These are phyloP conservation scores for Neocatenulostroma microsporum DNA, from an alignment of 2,329 filamentous ascomycete species.

Conservation along the genomic window DNA sequence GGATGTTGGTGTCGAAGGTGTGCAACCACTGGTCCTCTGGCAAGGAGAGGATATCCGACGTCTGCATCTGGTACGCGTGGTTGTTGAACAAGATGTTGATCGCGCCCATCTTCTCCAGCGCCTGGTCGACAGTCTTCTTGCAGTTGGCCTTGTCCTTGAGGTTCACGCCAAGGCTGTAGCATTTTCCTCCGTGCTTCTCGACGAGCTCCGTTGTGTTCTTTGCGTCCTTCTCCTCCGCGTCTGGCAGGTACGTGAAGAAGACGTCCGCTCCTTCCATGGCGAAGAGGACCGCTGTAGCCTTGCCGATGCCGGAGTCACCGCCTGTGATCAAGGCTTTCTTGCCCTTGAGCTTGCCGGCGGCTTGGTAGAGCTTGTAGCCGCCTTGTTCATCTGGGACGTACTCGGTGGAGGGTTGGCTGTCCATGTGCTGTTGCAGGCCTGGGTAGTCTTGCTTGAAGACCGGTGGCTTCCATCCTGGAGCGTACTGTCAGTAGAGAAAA, in stretches of 20 bases:
- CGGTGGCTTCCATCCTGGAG: conserved; percentile 13
- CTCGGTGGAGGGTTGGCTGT: conserved; percentile 53
- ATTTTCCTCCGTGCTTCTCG: conserved; percentile 58
- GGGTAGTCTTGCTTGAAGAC: conserved; percentile 44
- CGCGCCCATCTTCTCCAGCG: conserved; percentile 55
- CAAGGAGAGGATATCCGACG: conserved; percentile 62
- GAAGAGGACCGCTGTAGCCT: conserved; percentile 66
- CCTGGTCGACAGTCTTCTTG: conserved; percentile 59
- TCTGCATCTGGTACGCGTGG: conserved; percentile 65
- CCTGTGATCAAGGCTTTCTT: conserved; percentile 74
- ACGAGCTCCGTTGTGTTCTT: conserved; percentile 64
- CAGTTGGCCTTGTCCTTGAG: conserved; percentile 60
- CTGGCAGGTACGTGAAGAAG: conserved; percentile 64
- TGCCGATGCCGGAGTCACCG: conserved; percentile 71
- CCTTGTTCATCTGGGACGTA: conserved; percentile 61
- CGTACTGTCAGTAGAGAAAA: too few species aligned
- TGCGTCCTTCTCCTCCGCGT: conserved; percentile 70
- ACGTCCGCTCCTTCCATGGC: conserved; percentile 73
- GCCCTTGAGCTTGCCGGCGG: conserved; percentile 66
- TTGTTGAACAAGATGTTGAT: conserved; percentile 73
- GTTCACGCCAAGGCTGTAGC: conserved; percentile 57
- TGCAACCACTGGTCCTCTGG: conserved; percentile 71
- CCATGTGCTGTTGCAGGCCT: conserved; percentile 50
- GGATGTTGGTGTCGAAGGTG: conserved; percentile 78
- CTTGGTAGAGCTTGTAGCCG: conserved; percentile 62